Evolutionary conservation across 768 basidiomycete species (phyloP).

Genomic region (Thelephora aurantiotincta): DNA sequence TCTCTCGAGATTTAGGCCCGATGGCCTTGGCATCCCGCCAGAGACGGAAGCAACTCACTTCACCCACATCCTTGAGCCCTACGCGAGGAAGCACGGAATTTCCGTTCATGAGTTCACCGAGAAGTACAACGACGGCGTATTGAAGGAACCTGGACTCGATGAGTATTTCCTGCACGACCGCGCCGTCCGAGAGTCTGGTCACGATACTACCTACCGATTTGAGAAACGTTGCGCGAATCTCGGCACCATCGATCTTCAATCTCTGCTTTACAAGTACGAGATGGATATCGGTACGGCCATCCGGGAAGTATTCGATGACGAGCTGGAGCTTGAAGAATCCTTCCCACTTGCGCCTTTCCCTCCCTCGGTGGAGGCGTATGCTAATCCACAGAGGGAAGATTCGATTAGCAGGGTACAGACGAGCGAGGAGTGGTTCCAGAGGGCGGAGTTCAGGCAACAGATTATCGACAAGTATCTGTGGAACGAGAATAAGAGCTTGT

Average conservation of each 20-base stretch:
- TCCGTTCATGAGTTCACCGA: slow-evolving; percentile 95
- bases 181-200: slow-evolving; percentile 90
- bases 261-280: slow-evolving; percentile 96
- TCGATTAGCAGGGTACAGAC: slow-evolving; percentile 49
- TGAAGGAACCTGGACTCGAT: slow-evolving; percentile 82
- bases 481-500: slow-evolving; percentile 90
- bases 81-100: slow-evolving; percentile 80
- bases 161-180: slow-evolving; percentile 98
- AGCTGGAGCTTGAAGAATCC: slow-evolving; percentile 84
- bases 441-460: slow-evolving; percentile 70
- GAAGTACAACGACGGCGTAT: slow-evolving; percentile 75
- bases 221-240: slow-evolving; percentile 97
- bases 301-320: slow-evolving; percentile 86
- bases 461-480: slow-evolving; percentile 92
- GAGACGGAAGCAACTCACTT: slow-evolving; percentile 99
- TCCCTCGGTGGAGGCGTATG: slow-evolving; percentile 57
- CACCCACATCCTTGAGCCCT: slow-evolving; percentile 94
- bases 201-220: slow-evolving; percentile 93
- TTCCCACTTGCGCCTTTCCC: slow-evolving; percentile 90
- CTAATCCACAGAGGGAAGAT: slow-evolving; percentile 42
- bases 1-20: slow-evolving; percentile 87
- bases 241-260: slow-evolving; percentile 90
- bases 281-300: slow-evolving; percentile 98
- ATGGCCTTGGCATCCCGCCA: slow-evolving; percentile 90
- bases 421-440: slow-evolving; percentile 86